phyloP scores from a whole-genome alignment of 257 asterid genomes.

The Penstemon barbatus region DNA sequence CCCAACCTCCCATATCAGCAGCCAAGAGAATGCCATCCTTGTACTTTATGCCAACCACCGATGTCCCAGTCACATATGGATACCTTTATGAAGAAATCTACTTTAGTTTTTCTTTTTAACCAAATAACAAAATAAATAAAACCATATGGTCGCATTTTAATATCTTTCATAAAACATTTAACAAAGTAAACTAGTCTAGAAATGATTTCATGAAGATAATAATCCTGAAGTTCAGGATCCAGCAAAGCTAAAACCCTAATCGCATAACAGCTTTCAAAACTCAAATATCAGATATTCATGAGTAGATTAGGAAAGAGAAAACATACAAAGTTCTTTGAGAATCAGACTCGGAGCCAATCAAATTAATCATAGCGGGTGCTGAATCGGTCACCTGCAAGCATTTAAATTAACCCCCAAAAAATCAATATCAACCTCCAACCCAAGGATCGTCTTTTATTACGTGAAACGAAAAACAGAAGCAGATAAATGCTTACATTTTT shows the following conservation, averaged over 20 bases:
- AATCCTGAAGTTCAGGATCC: not conserved
- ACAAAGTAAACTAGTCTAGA: too few species aligned
- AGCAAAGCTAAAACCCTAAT: conserved; percentile 38
- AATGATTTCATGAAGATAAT: too few species aligned
- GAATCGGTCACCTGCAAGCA: conserved; percentile 52
- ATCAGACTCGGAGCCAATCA: conserved; percentile 61
- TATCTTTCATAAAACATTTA: not conserved
- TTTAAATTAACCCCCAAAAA: not conserved
- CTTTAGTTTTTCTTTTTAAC: not conserved
- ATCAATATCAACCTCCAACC: not conserved
- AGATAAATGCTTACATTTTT: not conserved
- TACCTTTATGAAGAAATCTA: conserved; percentile 37
- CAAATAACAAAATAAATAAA: not conserved
- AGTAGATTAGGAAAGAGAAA: conserved; percentile 14
- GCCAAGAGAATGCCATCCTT: conserved; percentile 93
- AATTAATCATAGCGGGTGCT: conserved; percentile 43
- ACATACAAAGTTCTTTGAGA: conserved; percentile 77
- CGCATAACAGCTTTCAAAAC: not conserved
- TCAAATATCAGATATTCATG: conserved; percentile 29
- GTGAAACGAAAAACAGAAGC: not conserved
- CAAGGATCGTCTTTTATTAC: not conserved
- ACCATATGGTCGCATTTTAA: too few species aligned
- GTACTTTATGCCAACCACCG: conserved; percentile 86
- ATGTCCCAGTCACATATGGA: conserved; percentile 92
- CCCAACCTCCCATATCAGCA: conserved; percentile 97